Evolutionary conservation across 2,329 filamentous ascomycete species (phyloP), one percentile per base, ranked within the genome.

Genomic region (Fusarium virguliforme): DNA sequence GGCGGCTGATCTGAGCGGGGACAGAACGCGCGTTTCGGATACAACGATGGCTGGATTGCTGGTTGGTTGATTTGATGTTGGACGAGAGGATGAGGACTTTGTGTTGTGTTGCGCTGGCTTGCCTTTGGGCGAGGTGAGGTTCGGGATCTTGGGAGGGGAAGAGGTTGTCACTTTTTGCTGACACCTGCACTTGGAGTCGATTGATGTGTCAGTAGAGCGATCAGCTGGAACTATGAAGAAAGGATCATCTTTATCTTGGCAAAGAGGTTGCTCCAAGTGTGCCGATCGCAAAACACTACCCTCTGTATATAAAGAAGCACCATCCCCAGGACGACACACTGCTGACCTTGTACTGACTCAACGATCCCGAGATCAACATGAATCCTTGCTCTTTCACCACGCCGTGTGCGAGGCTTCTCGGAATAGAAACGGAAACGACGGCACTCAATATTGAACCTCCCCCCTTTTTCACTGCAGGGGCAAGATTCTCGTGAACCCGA

Each of bases 381-480:
- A 26, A 13, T 40, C 4, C n/a, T 40, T 40, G 10, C 38, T 40
- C 38, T 10, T 46, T 28, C 8, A 46, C 24, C 24, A n/a, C 41
- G 22, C 41, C 12, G 28, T 43, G 43, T 48, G 43, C 15, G 43
- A 48, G 9, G 43, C 43, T 48, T 30, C 26, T 48, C 43, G 26
- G 43, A 48, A 48, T 48, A 48, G 43, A 18, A 18, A 18, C 18
- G 18, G 18, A 18, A 48, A 48, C 24, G 15, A 40, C n/a, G 43
- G 48, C 48, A 37, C 22, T 51, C 28, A 30, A 32, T 8, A 32
- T 26, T 26, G 40, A 13, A 51, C 2, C 4, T 30, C 30, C 41
- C 57, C 41, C 57, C 58, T 37, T 18, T 43, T 59, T 24, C 15
- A 50, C 22, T 43, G 41, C 62, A 56, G 54, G 41, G 28, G 3